phyloP scores from a whole-genome alignment of 345 rosid genomes.

The Brassica rapa region DNA sequence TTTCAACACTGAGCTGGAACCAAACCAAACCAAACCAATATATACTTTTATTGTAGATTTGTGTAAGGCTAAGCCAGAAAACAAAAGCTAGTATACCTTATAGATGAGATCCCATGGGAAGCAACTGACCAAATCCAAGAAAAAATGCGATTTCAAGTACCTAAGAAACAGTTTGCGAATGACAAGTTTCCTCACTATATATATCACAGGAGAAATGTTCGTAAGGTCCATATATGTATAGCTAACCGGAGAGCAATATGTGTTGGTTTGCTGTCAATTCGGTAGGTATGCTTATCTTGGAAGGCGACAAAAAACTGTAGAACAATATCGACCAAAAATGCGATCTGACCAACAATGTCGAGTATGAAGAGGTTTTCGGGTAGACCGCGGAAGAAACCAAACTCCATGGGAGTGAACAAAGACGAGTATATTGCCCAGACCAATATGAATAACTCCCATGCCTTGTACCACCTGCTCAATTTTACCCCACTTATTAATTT shows the following conservation, averaged over 20 bases:
- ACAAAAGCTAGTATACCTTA: slow-evolving; percentile 48
- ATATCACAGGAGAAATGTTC: background rate
- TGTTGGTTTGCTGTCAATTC: slow-evolving; percentile 52
- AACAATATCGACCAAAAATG: slow-evolving; percentile 71
- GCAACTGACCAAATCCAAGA: slow-evolving; percentile 68
- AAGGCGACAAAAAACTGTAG: slow-evolving; percentile 68
- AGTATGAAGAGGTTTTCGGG: slow-evolving; percentile 65
- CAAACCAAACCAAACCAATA: background rate
- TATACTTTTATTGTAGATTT: background rate
- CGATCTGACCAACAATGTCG: slow-evolving; percentile 77
- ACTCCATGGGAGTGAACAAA: slow-evolving; percentile 86
- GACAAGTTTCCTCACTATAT: background rate
- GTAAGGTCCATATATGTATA: background rate
- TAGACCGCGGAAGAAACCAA: slow-evolving; percentile 82
- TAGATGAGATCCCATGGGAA: slow-evolving; percentile 84
- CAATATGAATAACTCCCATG: slow-evolving; percentile 69
- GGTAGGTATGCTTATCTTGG: slow-evolving; percentile 61
- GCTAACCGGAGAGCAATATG: slow-evolving; percentile 65
- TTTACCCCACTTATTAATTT: background rate
- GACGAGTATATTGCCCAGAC: slow-evolving; percentile 87
- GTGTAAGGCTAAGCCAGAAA: background rate
- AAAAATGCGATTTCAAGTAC: slow-evolving; percentile 73
- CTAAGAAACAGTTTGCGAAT: slow-evolving; percentile 37
- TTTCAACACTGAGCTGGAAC: background rate
- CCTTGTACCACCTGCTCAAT: slow-evolving; percentile 60